Evolutionary conservation across 352 stramenopile species (phyloP).

Genomic region (Phytophthora pisi): DNA sequence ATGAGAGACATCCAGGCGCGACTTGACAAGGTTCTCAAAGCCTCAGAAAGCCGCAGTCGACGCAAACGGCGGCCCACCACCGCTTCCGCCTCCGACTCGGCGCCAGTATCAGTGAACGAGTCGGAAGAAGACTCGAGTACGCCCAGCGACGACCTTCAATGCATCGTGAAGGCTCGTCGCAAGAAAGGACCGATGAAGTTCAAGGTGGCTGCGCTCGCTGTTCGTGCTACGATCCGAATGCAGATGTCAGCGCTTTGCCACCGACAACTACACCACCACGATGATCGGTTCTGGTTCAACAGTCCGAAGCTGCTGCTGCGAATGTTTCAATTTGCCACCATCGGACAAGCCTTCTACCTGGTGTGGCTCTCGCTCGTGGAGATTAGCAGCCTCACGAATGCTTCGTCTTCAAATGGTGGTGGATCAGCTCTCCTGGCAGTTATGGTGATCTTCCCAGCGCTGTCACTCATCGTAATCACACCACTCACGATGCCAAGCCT

Average conservation of each 20-base stretch:
- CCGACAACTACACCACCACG: slow-evolving; percentile 79
- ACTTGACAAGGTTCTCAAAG: slow-evolving; percentile 34
- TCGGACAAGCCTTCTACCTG: slow-evolving; percentile 86
- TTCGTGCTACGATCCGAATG: slow-evolving; percentile 82
- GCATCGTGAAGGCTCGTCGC: slow-evolving; percentile 8
- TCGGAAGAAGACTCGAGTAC: slow-evolving; percentile 22
- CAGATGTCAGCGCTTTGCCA: slow-evolving; percentile 90
- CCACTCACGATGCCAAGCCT: slow-evolving; percentile 88
- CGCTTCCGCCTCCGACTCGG: slow-evolving; percentile 14
- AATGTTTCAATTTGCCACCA: slow-evolving; percentile 87
- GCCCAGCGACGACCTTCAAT: slow-evolving; percentile 12
- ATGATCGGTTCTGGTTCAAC: slow-evolving; percentile 86
- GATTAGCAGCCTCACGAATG: slow-evolving; percentile 44
- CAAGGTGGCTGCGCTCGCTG: slow-evolving; percentile 60
- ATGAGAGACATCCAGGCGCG: slow-evolving; percentile 63
- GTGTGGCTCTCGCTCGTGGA: slow-evolving; percentile 87
- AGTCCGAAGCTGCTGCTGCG: slow-evolving; percentile 73
- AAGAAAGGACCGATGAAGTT: slow-evolving; percentile 42
- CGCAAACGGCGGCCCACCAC: slow-evolving; percentile 5
- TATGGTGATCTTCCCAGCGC: slow-evolving; percentile 70
- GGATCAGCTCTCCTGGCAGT: slow-evolving; percentile 44
- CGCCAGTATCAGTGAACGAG: slow-evolving; percentile 18
- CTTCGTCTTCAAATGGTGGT: slow-evolving; percentile 14
- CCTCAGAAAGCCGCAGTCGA: slow-evolving; percentile 6
- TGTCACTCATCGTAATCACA: slow-evolving; percentile 80